Evolutionary conservation across 2,329 filamentous ascomycete genomes (phyloP), one percentile per base, ranked within the genome.

Genomic region (Lasiodiplodia gonubiensis): DNA sequence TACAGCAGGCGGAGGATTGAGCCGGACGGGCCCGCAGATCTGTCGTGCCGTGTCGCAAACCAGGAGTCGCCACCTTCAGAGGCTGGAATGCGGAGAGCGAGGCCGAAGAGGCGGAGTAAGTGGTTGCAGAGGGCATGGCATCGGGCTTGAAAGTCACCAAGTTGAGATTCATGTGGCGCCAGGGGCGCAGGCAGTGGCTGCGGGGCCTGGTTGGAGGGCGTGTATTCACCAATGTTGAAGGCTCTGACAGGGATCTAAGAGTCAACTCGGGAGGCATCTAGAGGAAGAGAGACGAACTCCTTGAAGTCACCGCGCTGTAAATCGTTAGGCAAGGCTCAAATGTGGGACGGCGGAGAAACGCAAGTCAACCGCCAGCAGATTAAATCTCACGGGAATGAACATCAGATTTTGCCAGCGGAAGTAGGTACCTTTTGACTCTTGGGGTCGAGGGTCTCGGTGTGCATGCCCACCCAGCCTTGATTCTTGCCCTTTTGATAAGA

Each of bases 141-240:
- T 33, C 87, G 83, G 42, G 84, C 79, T 68, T 89, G 85, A 79
- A 98, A 97, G 48, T 82, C 78, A 65, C 82, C 81, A 69, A 97
- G 84, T 21, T 89, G 83, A 7, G 82, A 72, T 73, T 91, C 86
- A 69, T 91, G 83, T 1, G 83, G 71, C 18, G 80, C 75, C 2
- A 98, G 83, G 8, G 87, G 83, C 1, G 82, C 74, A 0, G 94
- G 93, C 1, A 98, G 83, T 10, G 91, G 90, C 77, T 98, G 94
- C 69, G 90, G 88, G 16, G 91, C 86, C 79, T 89, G 88, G 71
- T 88, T 85, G 70, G 88, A 72, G 27, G 16, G 33, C 67, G 83
- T 76, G 76, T 95, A 97, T 72, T 92, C 88, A 70, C 90, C 92
- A 75, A 98, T 91, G 81, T 98, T 99, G 85, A 98, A 94, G 46